These are phyloP conservation scores for Solanum ossicruentum DNA, from an alignment of 257 asterid species.

Conservation along the genomic window DNA sequence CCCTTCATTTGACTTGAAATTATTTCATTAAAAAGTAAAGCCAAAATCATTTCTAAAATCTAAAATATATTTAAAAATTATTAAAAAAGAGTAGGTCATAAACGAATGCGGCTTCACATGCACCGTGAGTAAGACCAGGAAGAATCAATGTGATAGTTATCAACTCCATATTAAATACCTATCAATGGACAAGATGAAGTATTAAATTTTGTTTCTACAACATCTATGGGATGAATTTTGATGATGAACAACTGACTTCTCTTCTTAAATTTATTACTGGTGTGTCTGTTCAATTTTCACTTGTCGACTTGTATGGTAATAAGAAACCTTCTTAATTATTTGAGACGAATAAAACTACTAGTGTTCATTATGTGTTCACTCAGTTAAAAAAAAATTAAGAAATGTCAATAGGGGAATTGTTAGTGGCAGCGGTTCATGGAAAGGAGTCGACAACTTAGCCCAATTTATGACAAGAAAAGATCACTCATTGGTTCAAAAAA, in stretches of 20 bases:
- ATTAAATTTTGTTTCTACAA: too few relatives aligned
- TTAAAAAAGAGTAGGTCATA: too few relatives aligned
- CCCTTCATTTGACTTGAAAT: too few relatives aligned
- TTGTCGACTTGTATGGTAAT: background rate
- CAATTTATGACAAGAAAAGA: background rate
- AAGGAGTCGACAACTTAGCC: background rate
- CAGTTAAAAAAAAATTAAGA: background rate
- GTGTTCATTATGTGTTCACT: background rate
- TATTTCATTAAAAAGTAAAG: too few relatives aligned
- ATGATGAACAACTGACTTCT: background rate
- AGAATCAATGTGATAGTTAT: too few relatives aligned
- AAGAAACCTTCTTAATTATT: background rate
- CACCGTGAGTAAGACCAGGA: too few relatives aligned
- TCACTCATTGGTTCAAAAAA: background rate
- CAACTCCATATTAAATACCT: too few relatives aligned
- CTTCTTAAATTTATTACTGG: background rate
- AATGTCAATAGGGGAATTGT: background rate
- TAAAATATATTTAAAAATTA: too few relatives aligned
- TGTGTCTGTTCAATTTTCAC: background rate
- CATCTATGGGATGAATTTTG: background rate
- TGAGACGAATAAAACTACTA: rapidly evolving
- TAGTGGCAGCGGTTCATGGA: background rate
- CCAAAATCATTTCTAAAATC: too few relatives aligned
- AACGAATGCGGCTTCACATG: too few relatives aligned
- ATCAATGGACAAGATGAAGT: too few relatives aligned